phyloP scores from a whole-genome alignment of 208 protist species.

The Ichthyophonus hoferi region DNA sequence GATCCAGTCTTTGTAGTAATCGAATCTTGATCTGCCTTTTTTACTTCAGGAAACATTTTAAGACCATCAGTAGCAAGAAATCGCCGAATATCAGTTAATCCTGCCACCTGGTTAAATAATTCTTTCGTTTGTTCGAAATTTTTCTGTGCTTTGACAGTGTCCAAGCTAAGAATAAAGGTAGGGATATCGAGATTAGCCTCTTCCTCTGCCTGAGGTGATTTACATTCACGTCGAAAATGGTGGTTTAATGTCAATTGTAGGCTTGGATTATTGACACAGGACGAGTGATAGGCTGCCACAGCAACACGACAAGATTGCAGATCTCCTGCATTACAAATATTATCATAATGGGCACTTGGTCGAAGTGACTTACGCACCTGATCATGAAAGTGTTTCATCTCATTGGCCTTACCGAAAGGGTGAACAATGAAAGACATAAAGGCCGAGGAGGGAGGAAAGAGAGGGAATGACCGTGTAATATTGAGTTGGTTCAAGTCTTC shows the following conservation, averaged over 20 bases:
- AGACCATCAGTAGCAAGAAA: background rate
- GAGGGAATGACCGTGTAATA: background rate
- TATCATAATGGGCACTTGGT: background rate
- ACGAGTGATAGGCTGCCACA: background rate
- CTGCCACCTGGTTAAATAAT: background rate
- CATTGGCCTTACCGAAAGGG: background rate
- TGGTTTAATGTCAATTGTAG: background rate
- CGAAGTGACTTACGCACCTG: background rate
- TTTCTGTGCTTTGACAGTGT: background rate
- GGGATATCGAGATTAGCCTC: background rate
- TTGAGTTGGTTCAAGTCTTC: too few relatives aligned
- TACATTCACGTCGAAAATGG: background rate
- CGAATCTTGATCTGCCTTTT: too few relatives aligned
- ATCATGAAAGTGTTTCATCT: background rate
- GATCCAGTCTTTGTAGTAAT: background rate
- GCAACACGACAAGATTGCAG: background rate
- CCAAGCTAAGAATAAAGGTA: background rate
- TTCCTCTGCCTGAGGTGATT: background rate
- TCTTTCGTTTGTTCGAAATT: background rate
- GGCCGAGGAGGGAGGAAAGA: background rate
- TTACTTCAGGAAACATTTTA: too few relatives aligned
- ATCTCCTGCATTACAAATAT: background rate
- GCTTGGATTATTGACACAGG: background rate
- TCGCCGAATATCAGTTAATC: background rate
- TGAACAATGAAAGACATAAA: background rate